Base-by-base conservation (phyloP, 2,329 filamentous ascomycete species). In the Xylaria sp. region DNA sequence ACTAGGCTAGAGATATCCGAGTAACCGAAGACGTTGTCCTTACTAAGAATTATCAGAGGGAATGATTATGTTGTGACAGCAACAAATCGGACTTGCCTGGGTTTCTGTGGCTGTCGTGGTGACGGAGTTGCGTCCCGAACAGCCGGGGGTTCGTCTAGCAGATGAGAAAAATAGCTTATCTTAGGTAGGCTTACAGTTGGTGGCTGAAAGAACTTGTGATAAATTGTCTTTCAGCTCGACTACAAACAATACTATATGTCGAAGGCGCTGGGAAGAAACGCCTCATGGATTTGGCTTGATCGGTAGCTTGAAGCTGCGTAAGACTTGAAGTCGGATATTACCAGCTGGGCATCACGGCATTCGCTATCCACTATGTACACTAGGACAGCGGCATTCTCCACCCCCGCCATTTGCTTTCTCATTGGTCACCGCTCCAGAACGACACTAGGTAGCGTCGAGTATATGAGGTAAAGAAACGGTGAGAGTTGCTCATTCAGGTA, bases 111-210 rank as follows among this genome's bases (percentile, higher is more conserved):
- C 31, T 56, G 59, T 59, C 33, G 17, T 40, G 56, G 26, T 40
- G 36, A 42, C 70, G 67, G 70, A 62, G 56, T 46, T 59, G 54
- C 70, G 70, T 66, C 65, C 70, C 70, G 70, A 70, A 62, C 49
- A 68, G 62, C 70, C 70, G 70, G 33, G 13, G 11, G 31, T 44
- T 64, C 49, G 38, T 49, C n/a, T 15, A 56, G 46, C 15, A 56
- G n/a, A 31, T 6, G 26, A 36, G 23, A 38, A 28, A 28, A 31
- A 33, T 40, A 23, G n/a, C 11, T 28, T 58, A 38, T 51, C 59
- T 66, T 61, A 5, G 49, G 42, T 44, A 20, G 11, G 28, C 44
- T 59, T 44, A 23, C 57, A 51, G 33, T 53, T 54, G 46, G 54
- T 64, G 48, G 65, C 56, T 65, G 28, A 54, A 66, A 33, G 17